Evolutionary conservation across 2,329 filamentous ascomycete species (phyloP), one percentile per base, ranked within the genome.

Genomic region (Diplocarpon rosae): DNA sequence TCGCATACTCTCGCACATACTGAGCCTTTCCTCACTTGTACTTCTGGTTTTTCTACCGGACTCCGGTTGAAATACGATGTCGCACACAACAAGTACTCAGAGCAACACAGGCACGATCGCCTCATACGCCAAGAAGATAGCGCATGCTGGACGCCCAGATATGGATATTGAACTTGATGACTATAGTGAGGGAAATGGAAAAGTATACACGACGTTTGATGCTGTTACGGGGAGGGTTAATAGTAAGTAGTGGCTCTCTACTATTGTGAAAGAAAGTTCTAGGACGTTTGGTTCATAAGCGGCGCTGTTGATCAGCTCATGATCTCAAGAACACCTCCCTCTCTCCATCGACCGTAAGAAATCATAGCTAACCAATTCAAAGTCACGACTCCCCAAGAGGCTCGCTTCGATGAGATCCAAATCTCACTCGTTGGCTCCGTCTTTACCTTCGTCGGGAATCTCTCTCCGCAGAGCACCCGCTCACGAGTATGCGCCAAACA

Each of bases 121-220:
- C 27, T 45, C 37, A 12, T 56, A 55, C 39, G 54, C 53, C 39
- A 57, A 46, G 33, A 57, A 50, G 46, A 49, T 59, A 20, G 39
- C 41, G 10, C 41, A 45, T 12, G 37, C 40, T 28, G 44, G 46
- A 5, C 49, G 45, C 17, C 52, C 58, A 37, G 56, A 53, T 36
- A 54, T 61, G 42, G 52, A 59, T 5, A 59, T 61, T 29, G 28
- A 49, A 17, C 29, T 61, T 15, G 52, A 61, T 14, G 43, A 57
- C 30, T 49, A 59, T 34, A 41, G 30, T 28, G 52, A 56, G 8
- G 20, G 20, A 24, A 24, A 24, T 24, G 51, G 47, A 12, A 60
- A 57, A 30, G 43, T 53, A 14, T 61, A 59, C 37, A 55, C 56
- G 12, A 59, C 57, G n/a, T 57, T 54, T 20, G 59, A 61, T 43